phyloP scores from a whole-genome alignment of 192 early-diverging fungal genomes.

The Coemansia asiatica region DNA sequence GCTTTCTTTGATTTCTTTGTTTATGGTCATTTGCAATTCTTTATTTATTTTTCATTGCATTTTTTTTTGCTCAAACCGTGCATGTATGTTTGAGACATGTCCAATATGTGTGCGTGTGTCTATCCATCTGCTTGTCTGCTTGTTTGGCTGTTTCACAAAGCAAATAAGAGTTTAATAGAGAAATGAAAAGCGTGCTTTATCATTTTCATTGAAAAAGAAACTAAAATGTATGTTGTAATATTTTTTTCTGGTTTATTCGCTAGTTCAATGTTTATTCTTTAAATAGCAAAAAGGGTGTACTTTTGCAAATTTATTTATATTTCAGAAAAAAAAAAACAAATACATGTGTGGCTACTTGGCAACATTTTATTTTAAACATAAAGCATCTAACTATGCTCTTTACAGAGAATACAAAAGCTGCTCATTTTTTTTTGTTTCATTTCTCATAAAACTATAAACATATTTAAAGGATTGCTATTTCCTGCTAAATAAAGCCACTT shows the following conservation, averaged over 20 bases:
- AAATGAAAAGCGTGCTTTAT: no score
- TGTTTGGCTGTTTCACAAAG: background rate
- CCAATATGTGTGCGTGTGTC: background rate
- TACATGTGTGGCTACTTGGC: no score
- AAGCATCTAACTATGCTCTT: no score
- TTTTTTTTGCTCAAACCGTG: background rate
- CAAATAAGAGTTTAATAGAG: background rate
- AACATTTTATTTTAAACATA: no score
- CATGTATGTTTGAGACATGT: background rate
- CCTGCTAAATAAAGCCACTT: no score
- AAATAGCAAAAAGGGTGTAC: no score
- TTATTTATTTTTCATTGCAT: background rate
- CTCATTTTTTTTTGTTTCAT: background rate
- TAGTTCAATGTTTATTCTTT: no score
- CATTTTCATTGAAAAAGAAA: conserved; percentile 1
- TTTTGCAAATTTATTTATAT: conserved; percentile 3
- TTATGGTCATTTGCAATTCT: background rate
- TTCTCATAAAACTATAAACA: background rate
- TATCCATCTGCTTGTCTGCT: background rate
- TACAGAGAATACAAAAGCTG: background rate
- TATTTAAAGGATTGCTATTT: no score
- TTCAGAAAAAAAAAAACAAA: no score
- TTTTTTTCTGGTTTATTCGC: background rate
- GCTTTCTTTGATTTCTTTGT: background rate
- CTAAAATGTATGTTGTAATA: background rate